Evolutionary conservation across 768 basidiomycete genomes (phyloP).

Genomic region (Tulasnella sp.): DNA sequence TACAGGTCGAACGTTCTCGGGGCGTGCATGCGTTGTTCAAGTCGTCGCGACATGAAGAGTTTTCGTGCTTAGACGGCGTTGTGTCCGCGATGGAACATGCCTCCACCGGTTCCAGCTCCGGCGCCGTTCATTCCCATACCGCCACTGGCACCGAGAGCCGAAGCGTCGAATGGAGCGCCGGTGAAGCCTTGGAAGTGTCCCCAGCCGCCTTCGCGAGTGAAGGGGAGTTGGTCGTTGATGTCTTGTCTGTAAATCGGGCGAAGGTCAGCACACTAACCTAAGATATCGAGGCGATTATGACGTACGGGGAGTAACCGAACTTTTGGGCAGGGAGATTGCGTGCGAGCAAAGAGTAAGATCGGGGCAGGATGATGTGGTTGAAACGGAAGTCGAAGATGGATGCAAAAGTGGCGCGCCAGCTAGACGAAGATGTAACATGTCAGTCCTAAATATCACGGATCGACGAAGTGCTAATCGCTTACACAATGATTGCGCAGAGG

Average conservation of each 20-base stretch:
- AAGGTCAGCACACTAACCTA: not conserved
- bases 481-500: constrained; percentile 32
- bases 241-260: not conserved
- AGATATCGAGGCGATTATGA: constrained; percentile 19
- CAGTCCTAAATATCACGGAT: too few species aligned
- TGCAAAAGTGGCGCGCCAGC: constrained; percentile 46
- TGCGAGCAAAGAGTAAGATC: not conserved
- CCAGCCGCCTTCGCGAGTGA: constrained; percentile 39
- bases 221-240: constrained; percentile 25
- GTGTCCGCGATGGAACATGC: not conserved
- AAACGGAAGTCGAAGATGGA: constrained; percentile 18
- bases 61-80: not conserved
- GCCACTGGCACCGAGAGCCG: constrained; percentile 11
- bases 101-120: not conserved
- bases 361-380: not conserved
- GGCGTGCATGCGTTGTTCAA: not conserved
- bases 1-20: not conserved
- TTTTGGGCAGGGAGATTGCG: not conserved
- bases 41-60: not conserved
- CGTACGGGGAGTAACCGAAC: constrained; percentile 19
- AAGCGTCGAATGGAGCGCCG: constrained; percentile 37
- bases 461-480: too few species aligned
- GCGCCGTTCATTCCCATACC: constrained; percentile 5
- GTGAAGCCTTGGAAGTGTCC: constrained; percentile 28
- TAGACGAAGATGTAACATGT: constrained; percentile 16